Base-by-base conservation (phyloP, 768 basidiomycete genomes). In the Termitomyces sp. region DNA sequence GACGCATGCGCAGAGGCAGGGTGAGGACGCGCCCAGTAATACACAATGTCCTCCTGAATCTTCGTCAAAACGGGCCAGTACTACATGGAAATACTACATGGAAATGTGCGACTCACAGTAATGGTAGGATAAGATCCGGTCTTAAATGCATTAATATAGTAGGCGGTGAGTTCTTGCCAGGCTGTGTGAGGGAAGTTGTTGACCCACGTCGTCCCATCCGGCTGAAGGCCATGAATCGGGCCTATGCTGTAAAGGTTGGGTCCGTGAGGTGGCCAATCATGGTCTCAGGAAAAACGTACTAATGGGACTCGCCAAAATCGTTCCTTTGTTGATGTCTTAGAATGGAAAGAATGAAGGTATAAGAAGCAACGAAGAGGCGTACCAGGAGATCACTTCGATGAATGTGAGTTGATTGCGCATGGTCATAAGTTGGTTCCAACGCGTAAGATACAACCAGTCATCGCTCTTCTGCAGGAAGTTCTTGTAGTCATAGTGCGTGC, bases 281-380 rank as follows among this genome's bases (percentile, higher is more conserved):
- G 3, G 14, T 14, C 46, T 11, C 17, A 26, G 24, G 26, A 42
- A 11, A 30, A 17, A 61, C 74, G 47, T 62, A 79, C 77, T 91
- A 89, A 63, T 84, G 80, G 0, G 85, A 86, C 71, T 91, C 89
- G 60, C 87, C 87, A 59, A 76, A 90, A 65, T 90, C 85, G 69
- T 91, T 91, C 77, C 79, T 80, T 43, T 34, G 53, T 32, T 24
- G 1, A 45, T 48, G 8, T 12, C 7, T 34, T 2, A 45, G 35
- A n/a, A n/a, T 10, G 11, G 30, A 32, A 15, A 41, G 35, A 14
- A n/a, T 11, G 9, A 26, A 32, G 17, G 24, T 19, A 26, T 37
- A 17, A 43, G 10, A 28, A 51, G 12, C 19, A 35, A 43, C 5
- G 45, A 35, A 26, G 34, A 22, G 17, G 49, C 70, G 37, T 58